Base-by-base conservation (phyloP, 352 stramenopile genomes). In the Pythium myriotylum region DNA sequence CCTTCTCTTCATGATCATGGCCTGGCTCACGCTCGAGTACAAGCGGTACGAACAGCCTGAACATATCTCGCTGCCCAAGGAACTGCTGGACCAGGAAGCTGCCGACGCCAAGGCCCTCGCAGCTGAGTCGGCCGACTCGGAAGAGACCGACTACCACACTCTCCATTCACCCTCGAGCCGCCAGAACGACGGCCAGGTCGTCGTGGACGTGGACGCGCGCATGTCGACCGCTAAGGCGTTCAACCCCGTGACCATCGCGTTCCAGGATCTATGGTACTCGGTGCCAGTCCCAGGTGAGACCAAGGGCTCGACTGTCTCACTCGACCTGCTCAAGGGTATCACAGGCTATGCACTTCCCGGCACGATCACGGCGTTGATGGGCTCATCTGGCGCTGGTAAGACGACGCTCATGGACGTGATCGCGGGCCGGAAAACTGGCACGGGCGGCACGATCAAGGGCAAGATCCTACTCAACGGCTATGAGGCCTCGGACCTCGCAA, bases 361-460 rank as follows among this genome's bases (percentile, higher is more conserved):
- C 0, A 74, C 67, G 0, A 84, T 92, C 42, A 88, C 80, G 3
- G 84, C 84, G 12, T 52, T 94, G 2, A 92, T 92, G 79, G 84
- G 85, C 10, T 85, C 77, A 0, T 83, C 74, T 24, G 86, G 86
- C 27, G 84, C 88, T 22, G 91, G 94, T 19, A 98, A 98, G 65
- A 98, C 93, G 16, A 99, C 95, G 6, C 67, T 99, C 1, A 94
- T 98, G 72, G 94, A 99, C 68, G 94, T 98, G 8, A 95, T 98
- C 53, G 90, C 94, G 3, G 75, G 95, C 20, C 79, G 95, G 14
- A 98, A 98, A 73, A 88, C 70, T n/a, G 77, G 73, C 26, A 69
- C 56, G 0, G 77, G 64, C 16, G 95, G 95, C 23, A 81, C 54
- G 12, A 87, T 94, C 61, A 59, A 65, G 7, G 91, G 91, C 2